Percentiles rank a stretch among this genome's conserved stretches.
phyloP scores from a whole-genome alignment of 176 grass and related monocot genomes.

The Rhynchospora breviuscula region DNA sequence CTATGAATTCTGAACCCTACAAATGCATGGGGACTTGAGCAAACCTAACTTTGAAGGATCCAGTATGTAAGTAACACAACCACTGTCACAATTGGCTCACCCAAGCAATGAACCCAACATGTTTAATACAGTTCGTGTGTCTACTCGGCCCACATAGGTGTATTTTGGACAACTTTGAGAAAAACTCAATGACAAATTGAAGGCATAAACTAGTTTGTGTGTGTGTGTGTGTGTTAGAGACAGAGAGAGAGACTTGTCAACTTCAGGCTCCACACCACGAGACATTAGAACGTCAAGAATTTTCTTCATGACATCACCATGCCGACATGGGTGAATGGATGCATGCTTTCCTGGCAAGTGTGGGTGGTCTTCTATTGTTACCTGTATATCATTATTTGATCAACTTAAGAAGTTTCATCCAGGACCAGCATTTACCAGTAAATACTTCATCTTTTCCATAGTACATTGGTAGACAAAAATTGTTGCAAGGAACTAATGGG shows the following conservation, averaged over 20 bases:
- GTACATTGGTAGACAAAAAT: neutral
- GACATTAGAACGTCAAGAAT: conserved; percentile 86
- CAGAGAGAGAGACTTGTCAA: conserved; percentile 53
- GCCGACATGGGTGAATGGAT: conserved; percentile 85
- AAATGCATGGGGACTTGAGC: neutral
- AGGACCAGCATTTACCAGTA: neutral
- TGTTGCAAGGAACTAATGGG: neutral
- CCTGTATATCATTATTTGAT: conserved; percentile 38
- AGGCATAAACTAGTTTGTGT: neutral
- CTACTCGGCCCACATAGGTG: neutral
- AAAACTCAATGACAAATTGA: neutral
- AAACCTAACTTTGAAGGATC: neutral
- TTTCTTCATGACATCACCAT: conserved; percentile 97
- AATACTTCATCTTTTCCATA: neutral
- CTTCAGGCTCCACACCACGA: conserved; percentile 77
- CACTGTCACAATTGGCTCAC: neutral
- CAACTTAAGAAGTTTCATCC: neutral
- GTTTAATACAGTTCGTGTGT: neutral
- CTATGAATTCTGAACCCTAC: neutral
- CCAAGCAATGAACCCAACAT: neutral
- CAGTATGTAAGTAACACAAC: neutral
- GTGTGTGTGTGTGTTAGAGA: neutral
- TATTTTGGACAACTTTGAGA: neutral
- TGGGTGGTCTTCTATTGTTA: conserved; percentile 97
- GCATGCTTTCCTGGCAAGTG: conserved; percentile 88